These are phyloP conservation scores for Lasiodiplodia sp. DNA, from an alignment of 2,329 filamentous ascomycete genomes.

Conservation along the genomic window DNA sequence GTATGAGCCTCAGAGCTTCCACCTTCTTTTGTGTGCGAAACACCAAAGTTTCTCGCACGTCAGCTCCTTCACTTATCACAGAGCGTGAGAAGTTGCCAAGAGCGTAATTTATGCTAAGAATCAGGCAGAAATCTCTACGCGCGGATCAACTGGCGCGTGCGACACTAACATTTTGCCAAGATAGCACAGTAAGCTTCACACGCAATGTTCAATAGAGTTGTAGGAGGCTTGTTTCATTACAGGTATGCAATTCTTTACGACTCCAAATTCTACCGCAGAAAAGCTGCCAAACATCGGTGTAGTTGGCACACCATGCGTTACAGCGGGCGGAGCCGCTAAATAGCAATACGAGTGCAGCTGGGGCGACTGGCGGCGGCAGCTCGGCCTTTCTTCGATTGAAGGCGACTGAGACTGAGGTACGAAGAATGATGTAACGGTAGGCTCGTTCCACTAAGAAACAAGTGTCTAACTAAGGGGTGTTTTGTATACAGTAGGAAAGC, in stretches of 20 bases:
- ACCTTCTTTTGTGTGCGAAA: neutral
- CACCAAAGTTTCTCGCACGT: neutral
- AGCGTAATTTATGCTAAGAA: neutral
- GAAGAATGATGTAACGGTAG: constrained; percentile 4
- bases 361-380: neutral
- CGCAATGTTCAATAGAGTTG: neutral
- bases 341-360: constrained; percentile 16
- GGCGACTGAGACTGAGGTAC: neutral
- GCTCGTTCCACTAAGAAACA: neutral
- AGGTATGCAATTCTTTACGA: neutral
- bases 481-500: too few species aligned
- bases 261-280: neutral
- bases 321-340: neutral
- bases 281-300: neutral
- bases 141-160: constrained; percentile 5
- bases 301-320: neutral
- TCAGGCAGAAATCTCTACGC: neutral
- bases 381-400: neutral
- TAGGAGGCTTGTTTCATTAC: neutral
- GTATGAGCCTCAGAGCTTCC: neutral
- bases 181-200: neutral
- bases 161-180: neutral
- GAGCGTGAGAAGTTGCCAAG: neutral
- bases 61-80: neutral
- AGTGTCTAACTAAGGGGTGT: too few species aligned